Conservation (phyloP, 2,329 filamentous ascomycete genomes). For the Talaromyces sp. region DNA sequence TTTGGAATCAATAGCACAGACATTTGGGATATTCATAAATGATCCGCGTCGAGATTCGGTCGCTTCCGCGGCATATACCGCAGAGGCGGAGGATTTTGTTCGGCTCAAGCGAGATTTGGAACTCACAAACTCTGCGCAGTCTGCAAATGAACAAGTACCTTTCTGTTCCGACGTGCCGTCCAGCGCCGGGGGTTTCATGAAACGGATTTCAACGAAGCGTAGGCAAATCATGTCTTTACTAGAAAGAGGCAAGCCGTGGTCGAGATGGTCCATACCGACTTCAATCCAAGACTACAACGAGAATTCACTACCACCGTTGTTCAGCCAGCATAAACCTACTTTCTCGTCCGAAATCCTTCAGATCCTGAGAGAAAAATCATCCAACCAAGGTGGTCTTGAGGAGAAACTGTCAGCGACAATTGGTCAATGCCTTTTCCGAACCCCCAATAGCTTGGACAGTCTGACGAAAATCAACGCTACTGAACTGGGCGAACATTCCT, state of each 20-base stretch:
- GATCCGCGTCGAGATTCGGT: constrained; percentile 16
- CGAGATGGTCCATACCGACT: constrained; percentile 33
- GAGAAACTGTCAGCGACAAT: constrained; percentile 35
- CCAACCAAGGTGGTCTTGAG: constrained; percentile 16
- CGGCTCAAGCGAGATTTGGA: constrained; percentile 32
- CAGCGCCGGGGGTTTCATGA: constrained; percentile 14
- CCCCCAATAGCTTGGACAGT: constrained; percentile 10
- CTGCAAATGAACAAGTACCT: constrained; percentile 18
- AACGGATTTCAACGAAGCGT: constrained; percentile 4
- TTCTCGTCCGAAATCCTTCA: constrained; percentile 31
- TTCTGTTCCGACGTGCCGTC: constrained; percentile 34
- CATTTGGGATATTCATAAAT: constrained; percentile 29
- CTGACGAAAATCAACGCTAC: constrained; percentile 24
- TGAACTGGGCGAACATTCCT: constrained; percentile 27
- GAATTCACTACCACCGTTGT: constrained; percentile 24
- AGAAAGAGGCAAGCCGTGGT: constrained; percentile 32
- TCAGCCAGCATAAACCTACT: constrained; percentile 25
- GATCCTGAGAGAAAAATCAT: constrained; percentile 22
- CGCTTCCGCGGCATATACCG: constrained; percentile 30
- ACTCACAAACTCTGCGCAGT: constrained; percentile 24
- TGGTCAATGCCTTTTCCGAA: constrained; percentile 37
- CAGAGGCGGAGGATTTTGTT: constrained; percentile 29
- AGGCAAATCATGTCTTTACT: constrained; percentile 24
- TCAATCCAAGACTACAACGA: constrained; percentile 19
- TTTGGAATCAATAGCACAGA: constrained; percentile 30